Evolutionary conservation across 768 basidiomycete genomes (phyloP).

Genomic region (Cystobasidiopsis lactophilus): DNA sequence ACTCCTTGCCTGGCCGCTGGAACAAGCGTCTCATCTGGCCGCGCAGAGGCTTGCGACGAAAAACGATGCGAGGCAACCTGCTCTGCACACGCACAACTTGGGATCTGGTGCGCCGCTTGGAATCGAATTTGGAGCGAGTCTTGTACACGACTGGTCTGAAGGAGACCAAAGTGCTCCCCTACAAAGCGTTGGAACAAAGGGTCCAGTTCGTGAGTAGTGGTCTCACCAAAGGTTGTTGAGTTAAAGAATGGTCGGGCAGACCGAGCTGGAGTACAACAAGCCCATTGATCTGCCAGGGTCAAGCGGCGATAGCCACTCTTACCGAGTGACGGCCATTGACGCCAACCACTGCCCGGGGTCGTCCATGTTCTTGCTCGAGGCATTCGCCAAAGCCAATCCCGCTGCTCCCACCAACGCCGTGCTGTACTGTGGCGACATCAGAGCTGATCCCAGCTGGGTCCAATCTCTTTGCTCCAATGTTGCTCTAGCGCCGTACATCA

Average conservation of each 20-base stretch:
- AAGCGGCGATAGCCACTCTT: background rate
- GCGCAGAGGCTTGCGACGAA: too few relatives aligned
- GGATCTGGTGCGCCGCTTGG: background rate
- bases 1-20: too few relatives aligned
- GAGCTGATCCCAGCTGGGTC: slow-evolving; percentile 65
- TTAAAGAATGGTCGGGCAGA: background rate
- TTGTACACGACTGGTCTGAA: background rate
- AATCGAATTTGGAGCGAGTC: background rate
- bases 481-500: slow-evolving; percentile 46
- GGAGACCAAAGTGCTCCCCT: background rate
- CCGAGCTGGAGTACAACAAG: background rate
- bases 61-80: background rate
- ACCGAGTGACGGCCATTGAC: slow-evolving; percentile 7
- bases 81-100: background rate
- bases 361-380: slow-evolving; percentile 34
- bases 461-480: slow-evolving; percentile 46
- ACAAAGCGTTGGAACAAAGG: too few relatives aligned
- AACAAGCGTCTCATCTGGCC: too few relatives aligned
- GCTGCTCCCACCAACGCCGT: slow-evolving; percentile 34
- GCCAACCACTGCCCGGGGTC: slow-evolving; percentile 12
- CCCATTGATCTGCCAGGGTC: background rate
- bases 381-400: slow-evolving; percentile 45
- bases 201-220: too few relatives aligned
- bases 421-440: slow-evolving; percentile 81
- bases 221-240: too few relatives aligned